Conservation (phyloP, 495 filamentous ascomycete species). For the Amorphotheca resinae region DNA sequence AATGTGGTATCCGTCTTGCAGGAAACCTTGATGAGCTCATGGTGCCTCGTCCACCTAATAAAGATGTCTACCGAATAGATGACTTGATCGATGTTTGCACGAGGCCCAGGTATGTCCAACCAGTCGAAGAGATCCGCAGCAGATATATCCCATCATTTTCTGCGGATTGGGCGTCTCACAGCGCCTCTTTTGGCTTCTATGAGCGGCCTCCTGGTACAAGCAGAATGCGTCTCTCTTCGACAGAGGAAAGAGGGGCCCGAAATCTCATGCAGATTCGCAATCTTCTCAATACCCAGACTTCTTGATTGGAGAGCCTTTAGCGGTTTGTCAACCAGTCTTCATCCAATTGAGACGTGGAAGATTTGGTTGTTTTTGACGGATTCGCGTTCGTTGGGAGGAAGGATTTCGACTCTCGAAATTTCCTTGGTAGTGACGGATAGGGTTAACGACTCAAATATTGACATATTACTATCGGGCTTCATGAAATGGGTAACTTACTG, state of each 20-base stretch:
- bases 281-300: slow-evolving; percentile 16
- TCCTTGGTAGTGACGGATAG: no score
- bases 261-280: slow-evolving; percentile 19
- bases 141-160: slow-evolving; percentile 12
- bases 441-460: no score
- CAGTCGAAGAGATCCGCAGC: slow-evolving; percentile 16
- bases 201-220: neutral
- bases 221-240: slow-evolving; percentile 4
- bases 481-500: no score
- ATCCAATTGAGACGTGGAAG: neutral
- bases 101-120: slow-evolving; percentile 21
- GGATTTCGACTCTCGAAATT: neutral
- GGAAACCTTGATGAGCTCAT: slow-evolving; percentile 6
- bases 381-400: neutral
- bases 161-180: slow-evolving; percentile 11
- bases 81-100: slow-evolving; percentile 26
- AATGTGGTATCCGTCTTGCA: slow-evolving; percentile 18
- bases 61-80: slow-evolving; percentile 14
- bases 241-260: slow-evolving; percentile 16
- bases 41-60: neutral
- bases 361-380: neutral
- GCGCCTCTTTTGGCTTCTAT: slow-evolving; percentile 5
- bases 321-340: neutral
- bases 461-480: no score
- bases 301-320: neutral